Base-by-base conservation (phyloP, 768 basidiomycete species). In the Tricholoma saponaceum region DNA sequence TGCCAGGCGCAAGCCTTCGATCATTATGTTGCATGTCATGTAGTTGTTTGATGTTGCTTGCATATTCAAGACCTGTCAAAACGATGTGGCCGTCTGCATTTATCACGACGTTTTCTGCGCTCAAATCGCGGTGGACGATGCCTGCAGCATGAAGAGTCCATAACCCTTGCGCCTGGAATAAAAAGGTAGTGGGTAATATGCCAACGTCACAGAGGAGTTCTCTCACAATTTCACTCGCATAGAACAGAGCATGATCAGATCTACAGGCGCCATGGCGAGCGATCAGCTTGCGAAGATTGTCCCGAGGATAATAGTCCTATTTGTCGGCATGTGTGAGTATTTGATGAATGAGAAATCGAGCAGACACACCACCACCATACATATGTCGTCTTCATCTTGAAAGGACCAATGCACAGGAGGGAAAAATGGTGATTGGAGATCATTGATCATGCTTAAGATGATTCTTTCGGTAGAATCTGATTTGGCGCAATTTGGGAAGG, bases 151-250 rank as follows among this genome's bases (percentile, higher is more conserved):
- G 83, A 5, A 86, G 67, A 51, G 67, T 65, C 9, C 69, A 66
- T 6, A 86, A 64, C 5, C 74, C 83, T 46, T 74, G 72, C 14
- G 72, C 66, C 79, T 81, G 54, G 30, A 51, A 26, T 25, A 32
- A 28, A 2, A 14, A 32, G 22, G 46, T 30, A 28, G 22, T 54
- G 41, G 32, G n/a, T 47, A 30, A 52, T 25, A 47, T 18, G 26
- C 9, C 4, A 18, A 25, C 20, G 10, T 18, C 20, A 16, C 43
- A 8, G 3, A 12, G 9, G 4, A 26, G 2, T 16, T 62, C 77
- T 57, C 52, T 58, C 52, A 83, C 83, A 30, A 84, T 65, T 66
- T 85, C 82, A 30, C 76, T 73, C 5, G 79, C 78, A 60, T 78
- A 81, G 50, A 79, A 74, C 16, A 69, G 64, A 1, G 74, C 74